A percentile compares a stretch with the other conserved stretches of the same genome.
Evolutionary conservation across 2,329 filamentous ascomycete species (phyloP).

Genomic region (Pseudocercospora macadamiae): DNA sequence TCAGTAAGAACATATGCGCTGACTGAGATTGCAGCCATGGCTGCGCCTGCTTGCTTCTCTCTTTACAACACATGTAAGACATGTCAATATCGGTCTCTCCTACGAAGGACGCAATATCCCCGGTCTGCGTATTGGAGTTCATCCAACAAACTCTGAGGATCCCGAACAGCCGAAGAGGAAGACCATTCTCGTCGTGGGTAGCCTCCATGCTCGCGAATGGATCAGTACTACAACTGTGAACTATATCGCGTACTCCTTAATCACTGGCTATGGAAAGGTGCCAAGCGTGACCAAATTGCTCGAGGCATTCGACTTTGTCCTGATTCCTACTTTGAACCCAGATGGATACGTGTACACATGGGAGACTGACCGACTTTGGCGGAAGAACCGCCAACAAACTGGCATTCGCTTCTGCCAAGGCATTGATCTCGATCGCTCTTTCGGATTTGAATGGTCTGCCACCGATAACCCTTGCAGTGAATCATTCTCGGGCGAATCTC

Average conservation of each 20-base stretch:
- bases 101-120: slow-evolving; percentile 86
- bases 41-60: slow-evolving; percentile 87
- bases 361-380: slow-evolving; percentile 89
- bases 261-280: slow-evolving; percentile 78
- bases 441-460: slow-evolving; percentile 80
- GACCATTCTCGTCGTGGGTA: slow-evolving; percentile 80
- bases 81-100: slow-evolving; percentile 78
- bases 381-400: slow-evolving; percentile 88
- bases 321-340: slow-evolving; percentile 87
- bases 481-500: slow-evolving; percentile 78
- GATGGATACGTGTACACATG: slow-evolving; percentile 87
- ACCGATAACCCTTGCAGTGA: slow-evolving; percentile 86
- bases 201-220: slow-evolving; percentile 95
- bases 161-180: slow-evolving; percentile 60
- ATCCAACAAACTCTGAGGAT: slow-evolving; percentile 53
- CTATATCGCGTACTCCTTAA: slow-evolving; percentile 85
- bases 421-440: slow-evolving; percentile 85
- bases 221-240: slow-evolving; percentile 90
- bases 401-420: slow-evolving; percentile 81
- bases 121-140: slow-evolving; percentile 74
- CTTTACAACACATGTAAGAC: slow-evolving; percentile 78
- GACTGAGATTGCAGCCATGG: slow-evolving; percentile 62
- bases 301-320: slow-evolving; percentile 81
- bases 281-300: slow-evolving; percentile 73
- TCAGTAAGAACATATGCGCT: background rate